A percentile compares a stretch with the other conserved stretches of the same genome.
Conservation (phyloP, 768 basidiomycete genomes). For the Guyanaporus albipodus region DNA sequence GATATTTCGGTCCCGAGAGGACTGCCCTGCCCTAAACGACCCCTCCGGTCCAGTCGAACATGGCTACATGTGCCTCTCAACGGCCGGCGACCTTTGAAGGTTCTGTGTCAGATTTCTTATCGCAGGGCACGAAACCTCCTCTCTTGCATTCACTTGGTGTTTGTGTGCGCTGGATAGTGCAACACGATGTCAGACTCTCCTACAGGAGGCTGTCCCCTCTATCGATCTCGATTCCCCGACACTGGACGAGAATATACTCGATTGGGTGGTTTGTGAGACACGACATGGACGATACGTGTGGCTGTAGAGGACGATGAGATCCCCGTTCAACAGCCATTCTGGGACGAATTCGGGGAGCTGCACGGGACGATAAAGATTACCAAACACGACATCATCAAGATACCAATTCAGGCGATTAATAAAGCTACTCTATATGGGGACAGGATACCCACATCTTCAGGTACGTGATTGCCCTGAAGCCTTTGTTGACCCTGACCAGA, state of each 20-base stretch:
- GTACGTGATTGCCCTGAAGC: slow-evolving; percentile 34
- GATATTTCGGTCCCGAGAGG: slow-evolving; percentile 20
- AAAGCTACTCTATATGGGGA: slow-evolving; percentile 56
- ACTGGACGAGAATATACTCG: slow-evolving; percentile 40
- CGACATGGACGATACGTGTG: slow-evolving; percentile 55
- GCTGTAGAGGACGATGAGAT: slow-evolving; percentile 46
- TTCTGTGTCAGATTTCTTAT: slow-evolving; percentile 61
- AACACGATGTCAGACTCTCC: slow-evolving; percentile 40
- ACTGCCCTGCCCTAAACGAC: background rate
- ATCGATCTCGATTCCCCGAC: slow-evolving; percentile 18
- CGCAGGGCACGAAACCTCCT: slow-evolving; percentile 63
- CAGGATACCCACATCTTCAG: slow-evolving; percentile 60
- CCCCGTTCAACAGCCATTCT: slow-evolving; percentile 40
- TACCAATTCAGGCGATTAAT: slow-evolving; percentile 61
- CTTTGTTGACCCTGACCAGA: slow-evolving; percentile 19
- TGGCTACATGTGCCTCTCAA: slow-evolving; percentile 39
- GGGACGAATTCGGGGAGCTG: slow-evolving; percentile 30
- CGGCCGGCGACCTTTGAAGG: slow-evolving; percentile 56
- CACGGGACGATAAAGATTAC: slow-evolving; percentile 36
- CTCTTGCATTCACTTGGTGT: slow-evolving; percentile 58
- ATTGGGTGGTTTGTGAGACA: slow-evolving; percentile 57
- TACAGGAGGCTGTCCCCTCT: slow-evolving; percentile 44
- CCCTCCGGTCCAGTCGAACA: slow-evolving; percentile 55
- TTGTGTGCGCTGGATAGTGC: slow-evolving; percentile 52
- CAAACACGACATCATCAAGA: slow-evolving; percentile 52